Conservation (phyloP, 2,329 filamentous ascomycete genomes). For the Neopestalotiopsis sp. region DNA sequence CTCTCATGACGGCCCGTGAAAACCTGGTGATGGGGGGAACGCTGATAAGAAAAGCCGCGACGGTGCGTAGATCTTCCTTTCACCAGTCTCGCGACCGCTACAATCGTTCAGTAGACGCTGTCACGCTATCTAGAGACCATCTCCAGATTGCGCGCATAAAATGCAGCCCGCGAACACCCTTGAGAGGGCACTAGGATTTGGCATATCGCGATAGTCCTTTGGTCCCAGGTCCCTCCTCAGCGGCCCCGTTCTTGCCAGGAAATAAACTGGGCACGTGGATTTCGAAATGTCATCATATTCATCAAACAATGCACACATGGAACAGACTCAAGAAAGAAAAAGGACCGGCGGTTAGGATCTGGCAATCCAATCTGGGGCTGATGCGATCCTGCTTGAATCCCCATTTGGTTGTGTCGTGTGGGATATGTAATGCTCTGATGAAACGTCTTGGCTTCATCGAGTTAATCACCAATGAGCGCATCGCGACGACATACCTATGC, state of each 20-base stretch:
- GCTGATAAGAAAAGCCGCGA: slow-evolving; percentile 7
- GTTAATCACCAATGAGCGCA: slow-evolving; percentile 5
- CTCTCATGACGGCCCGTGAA: slow-evolving; percentile 12
- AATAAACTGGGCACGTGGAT: slow-evolving; percentile 2
- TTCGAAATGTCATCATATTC: slow-evolving; percentile 2
- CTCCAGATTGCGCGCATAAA: slow-evolving; percentile 2
- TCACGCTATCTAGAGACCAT: neutral
- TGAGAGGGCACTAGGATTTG: neutral
- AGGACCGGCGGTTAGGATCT: neutral
- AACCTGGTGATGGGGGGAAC: neutral
- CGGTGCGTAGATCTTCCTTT: neutral
- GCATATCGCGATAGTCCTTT: neutral
- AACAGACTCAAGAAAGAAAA: neutral
- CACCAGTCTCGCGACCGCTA: neutral
- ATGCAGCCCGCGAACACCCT: neutral
- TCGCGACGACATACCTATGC: neutral
- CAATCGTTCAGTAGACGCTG: neutral
- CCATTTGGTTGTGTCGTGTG: neutral
- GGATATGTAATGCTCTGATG: neutral
- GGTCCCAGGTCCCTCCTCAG: neutral
- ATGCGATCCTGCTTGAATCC: neutral
- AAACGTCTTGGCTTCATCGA: slow-evolving; percentile 10
- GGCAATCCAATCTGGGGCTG: neutral
- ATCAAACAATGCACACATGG: neutral
- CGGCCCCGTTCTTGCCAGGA: neutral